Conservation (phyloP, 148 eudicot species). For the Persicaria tinctoria region DNA sequence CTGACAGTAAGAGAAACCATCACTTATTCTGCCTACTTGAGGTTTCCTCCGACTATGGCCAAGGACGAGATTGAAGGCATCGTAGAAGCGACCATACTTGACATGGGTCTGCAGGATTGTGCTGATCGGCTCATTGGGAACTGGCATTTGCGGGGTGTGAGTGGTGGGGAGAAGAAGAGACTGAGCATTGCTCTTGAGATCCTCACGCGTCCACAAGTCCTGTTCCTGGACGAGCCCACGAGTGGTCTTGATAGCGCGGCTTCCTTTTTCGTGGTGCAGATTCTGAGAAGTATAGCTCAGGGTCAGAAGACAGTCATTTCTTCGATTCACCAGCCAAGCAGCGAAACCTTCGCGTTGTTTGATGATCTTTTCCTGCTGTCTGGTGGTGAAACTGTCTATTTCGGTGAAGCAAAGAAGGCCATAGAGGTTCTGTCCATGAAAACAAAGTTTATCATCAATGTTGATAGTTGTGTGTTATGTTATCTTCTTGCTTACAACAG, state of each 20-base stretch:
- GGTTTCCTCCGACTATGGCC: conserved; percentile 49
- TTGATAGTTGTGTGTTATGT: not conserved
- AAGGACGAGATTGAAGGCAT: conserved; percentile 44
- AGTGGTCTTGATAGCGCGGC: conserved; percentile 87
- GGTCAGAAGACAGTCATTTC: conserved; percentile 58
- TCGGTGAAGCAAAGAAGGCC: conserved; percentile 74
- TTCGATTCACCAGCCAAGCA: conserved; percentile 85
- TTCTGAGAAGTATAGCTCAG: conserved; percentile 58
- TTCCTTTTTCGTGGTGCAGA: conserved; percentile 77
- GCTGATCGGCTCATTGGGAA: conserved; percentile 59
- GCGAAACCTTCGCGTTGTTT: conserved; percentile 81
- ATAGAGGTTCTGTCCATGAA: conserved; percentile 32
- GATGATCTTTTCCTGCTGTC: conserved; percentile 69
- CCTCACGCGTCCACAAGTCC: conserved; percentile 50
- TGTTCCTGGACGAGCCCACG: conserved; percentile 88
- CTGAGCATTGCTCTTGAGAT: conserved; percentile 74
- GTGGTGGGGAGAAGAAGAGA: conserved; percentile 81
- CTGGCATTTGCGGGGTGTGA: conserved; percentile 81
- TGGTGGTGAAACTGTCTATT: conserved; percentile 63
- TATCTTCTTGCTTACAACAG: not conserved
- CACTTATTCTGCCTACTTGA: conserved; percentile 61
- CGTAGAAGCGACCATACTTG: conserved; percentile 55
- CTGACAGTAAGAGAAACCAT: conserved; percentile 65
- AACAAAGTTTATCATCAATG: not conserved
- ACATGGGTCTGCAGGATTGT: conserved; percentile 82